These are phyloP conservation scores for Pistacia vera DNA, from an alignment of 345 rosid species.

Conservation along the genomic window DNA sequence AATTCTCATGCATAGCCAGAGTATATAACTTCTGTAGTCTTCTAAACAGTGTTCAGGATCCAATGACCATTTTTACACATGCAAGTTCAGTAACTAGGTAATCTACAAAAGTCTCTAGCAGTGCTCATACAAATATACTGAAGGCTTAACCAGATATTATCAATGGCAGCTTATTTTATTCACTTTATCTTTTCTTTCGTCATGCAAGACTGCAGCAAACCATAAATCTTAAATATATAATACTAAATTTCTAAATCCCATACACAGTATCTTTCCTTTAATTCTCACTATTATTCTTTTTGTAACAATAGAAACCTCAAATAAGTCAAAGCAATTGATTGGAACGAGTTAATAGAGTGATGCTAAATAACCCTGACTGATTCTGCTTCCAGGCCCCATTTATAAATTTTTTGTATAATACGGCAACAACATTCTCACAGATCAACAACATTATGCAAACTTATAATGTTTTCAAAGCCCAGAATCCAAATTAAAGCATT, in stretches of 20 bases:
- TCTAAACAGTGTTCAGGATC: not conserved
- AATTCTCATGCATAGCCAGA: not conserved
- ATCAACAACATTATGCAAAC: too few relatives aligned
- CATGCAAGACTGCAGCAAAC: not conserved
- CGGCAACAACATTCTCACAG: too few relatives aligned
- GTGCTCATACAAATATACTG: too few relatives aligned
- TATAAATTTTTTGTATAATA: too few relatives aligned
- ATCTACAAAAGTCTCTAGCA: not conserved
- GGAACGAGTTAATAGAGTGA: not conserved
- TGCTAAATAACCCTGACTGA: too few relatives aligned
- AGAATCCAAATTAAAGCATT: too few relatives aligned
- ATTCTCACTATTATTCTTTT: not conserved
- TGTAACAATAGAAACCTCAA: not conserved
- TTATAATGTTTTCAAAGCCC: too few relatives aligned
- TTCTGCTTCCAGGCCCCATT: too few relatives aligned
- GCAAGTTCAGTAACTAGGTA: not conserved
- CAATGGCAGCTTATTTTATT: not conserved
- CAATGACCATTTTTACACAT: not conserved
- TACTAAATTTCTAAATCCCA: not conserved
- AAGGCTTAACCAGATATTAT: not conserved
- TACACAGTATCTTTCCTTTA: not conserved
- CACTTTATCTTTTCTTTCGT: not conserved
- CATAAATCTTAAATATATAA: too few relatives aligned
- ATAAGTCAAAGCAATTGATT: not conserved
- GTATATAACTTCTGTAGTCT: not conserved